phyloP scores from a whole-genome alignment of 2,329 filamentous ascomycete genomes.

The Xylariaceae sp. region DNA sequence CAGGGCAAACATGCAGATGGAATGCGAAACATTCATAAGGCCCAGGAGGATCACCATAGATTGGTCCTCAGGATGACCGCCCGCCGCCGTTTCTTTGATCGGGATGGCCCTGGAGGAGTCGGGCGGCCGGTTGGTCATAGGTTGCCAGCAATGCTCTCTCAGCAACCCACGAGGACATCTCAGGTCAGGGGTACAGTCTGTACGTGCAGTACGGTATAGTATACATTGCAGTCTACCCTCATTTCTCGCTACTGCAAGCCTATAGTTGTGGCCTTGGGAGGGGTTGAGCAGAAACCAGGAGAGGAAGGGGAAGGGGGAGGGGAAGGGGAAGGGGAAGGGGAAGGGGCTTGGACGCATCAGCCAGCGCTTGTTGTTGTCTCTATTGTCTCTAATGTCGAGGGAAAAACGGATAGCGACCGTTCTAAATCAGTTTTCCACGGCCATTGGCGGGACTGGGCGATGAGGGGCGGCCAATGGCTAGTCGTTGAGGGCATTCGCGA shows the following conservation, averaged over 20 bases:
- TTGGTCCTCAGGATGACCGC: neutral
- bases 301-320: neutral
- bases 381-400: constrained; percentile 2
- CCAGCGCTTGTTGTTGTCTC: constrained; percentile 2
- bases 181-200: constrained; percentile 5
- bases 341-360: neutral
- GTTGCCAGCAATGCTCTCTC: constrained; percentile 9
- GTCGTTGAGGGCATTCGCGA: neutral
- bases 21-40: constrained; percentile 13
- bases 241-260: constrained; percentile 7
- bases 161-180: constrained; percentile 16
- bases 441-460: constrained; percentile 3
- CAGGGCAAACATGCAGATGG: neutral
- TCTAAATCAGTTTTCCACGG: neutral
- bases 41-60: neutral
- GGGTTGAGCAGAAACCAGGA: constrained; percentile 6
- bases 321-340: neutral
- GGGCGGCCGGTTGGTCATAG: constrained; percentile 11
- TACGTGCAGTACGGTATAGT: neutral
- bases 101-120: neutral
- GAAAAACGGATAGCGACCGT: neutral
- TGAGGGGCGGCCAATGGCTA: constrained; percentile 1
- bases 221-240: neutral
- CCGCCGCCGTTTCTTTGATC: neutral
- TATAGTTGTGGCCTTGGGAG: constrained; percentile 6